A percentile compares a stretch with the other conserved stretches of the same genome.
Conservation (phyloP, 805 yeast genomes). For the Spathaspora sp. region DNA sequence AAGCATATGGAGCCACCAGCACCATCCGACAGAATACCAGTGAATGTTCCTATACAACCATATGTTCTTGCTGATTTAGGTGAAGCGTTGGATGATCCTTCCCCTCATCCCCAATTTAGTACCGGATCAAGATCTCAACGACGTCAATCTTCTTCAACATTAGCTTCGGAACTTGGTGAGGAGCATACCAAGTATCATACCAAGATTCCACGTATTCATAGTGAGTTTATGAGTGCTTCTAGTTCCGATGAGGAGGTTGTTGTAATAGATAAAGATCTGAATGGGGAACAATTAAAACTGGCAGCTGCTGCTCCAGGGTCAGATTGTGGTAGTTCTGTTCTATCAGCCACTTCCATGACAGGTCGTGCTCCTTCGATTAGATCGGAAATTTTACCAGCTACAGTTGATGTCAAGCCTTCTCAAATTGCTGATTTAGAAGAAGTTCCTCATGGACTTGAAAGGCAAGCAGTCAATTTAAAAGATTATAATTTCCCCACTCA, state of each 20-base stretch:
- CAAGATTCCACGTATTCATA: constrained; percentile 52
- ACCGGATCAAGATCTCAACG: constrained; percentile 1
- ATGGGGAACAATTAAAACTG: no score
- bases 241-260: constrained; percentile 43
- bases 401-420: constrained; percentile 45
- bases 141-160: background rate
- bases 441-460: constrained; percentile 88
- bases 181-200: constrained; percentile 22
- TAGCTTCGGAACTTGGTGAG: constrained; percentile 4
- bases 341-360: background rate
- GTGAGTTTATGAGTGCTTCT: constrained; percentile 44
- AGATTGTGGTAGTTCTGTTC: background rate
- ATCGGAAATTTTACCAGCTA: constrained; percentile 28
- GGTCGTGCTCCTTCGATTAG: background rate
- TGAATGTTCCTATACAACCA: constrained; percentile 72
- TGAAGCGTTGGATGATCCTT: constrained; percentile 70
- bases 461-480: constrained; percentile 74
- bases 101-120: constrained; percentile 41
- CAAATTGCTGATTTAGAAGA: constrained; percentile 95
- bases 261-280: constrained; percentile 16
- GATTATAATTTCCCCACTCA: constrained; percentile 85
- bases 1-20: constrained; percentile 61
- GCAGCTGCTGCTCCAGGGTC: no score
- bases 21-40: constrained; percentile 67
- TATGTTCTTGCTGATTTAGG: constrained; percentile 74